Evolutionary conservation across 73 alveolate species (phyloP).

Genomic region (Loxodes magnus): DNA sequence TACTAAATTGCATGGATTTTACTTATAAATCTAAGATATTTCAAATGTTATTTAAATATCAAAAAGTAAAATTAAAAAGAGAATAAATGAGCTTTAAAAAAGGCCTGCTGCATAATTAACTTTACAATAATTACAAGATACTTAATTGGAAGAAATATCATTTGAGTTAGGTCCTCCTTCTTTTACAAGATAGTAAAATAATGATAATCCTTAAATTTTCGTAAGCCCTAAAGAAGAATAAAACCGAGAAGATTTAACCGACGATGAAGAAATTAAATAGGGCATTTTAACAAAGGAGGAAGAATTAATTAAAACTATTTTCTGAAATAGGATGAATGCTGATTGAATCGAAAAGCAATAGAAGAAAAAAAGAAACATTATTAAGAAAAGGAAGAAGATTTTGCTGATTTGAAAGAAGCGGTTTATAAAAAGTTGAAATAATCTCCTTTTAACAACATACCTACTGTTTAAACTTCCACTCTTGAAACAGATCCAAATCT

Average conservation of each 20-base stretch:
- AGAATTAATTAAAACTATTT: constrained; percentile 54
- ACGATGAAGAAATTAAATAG: constrained; percentile 77
- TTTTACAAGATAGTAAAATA: constrained; percentile 23
- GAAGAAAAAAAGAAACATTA: no score
- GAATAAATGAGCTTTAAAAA: constrained; percentile 87
- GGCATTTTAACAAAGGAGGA: constrained; percentile 74
- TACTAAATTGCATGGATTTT: constrained; percentile 78
- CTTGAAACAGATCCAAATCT: no score
- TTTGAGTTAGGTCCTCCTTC: constrained; percentile 90
- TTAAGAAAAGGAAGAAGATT: no score
- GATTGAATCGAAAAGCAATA: constrained; percentile 84
- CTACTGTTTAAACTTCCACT: no score
- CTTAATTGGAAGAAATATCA: constrained; percentile 55
- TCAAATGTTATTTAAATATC: constrained; percentile 88
- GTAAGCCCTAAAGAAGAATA: constrained; percentile 20
- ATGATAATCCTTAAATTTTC: constrained; percentile 2
- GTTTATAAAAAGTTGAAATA: no score
- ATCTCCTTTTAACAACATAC: no score
- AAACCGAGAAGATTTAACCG: constrained; percentile 50
- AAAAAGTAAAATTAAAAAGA: constrained; percentile 84
- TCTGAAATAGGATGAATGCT: constrained; percentile 83
- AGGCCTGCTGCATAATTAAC: constrained; percentile 82
- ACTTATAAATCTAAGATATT: constrained; percentile 56
- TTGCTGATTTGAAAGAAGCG: no score
- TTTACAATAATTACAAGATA: constrained; percentile 78